Base-by-base conservation (phyloP, 208 protist species). In the Angomonas deanei region DNA sequence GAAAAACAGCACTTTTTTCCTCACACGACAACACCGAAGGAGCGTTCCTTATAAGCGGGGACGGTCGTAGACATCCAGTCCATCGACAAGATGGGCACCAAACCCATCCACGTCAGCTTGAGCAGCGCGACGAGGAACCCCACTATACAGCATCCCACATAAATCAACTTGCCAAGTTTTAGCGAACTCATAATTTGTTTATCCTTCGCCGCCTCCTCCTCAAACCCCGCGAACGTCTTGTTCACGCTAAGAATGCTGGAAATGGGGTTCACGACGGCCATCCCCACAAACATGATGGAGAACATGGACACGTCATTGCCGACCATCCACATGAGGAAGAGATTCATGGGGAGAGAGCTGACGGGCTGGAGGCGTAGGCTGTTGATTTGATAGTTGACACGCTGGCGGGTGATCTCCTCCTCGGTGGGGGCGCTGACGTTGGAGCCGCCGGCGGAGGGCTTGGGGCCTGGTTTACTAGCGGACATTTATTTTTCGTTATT, bases 251-350 rank as follows among this genome's bases (percentile, higher is more conserved):
- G 52, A n/a, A 94, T 86, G 26, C 60, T 69, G 64, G 84, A 75
- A 31, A 94, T 59, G 11, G 88, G 88, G 67, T 76, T 88, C 15
- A 86, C 73, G 50, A 94, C 80, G 2, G 88, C 88, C 84, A 91
- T 92, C 60, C 88, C 84, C 26, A 92, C 80, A 70, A 94, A 92
- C 82, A 94, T 92, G 67, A 94, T 94, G 46, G 88, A 88, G 66
- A 92, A 94, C 36, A 94, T 90, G 63, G 80, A 87, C 13, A 94
- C 79, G 8, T 91, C 83, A 60, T 94, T 94, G 52, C 88, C 88
- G 1, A 89, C 82, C 88, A 94, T 94, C 77, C 79, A 94, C 84
- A 94, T 87, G 76, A 92, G 83, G 67, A 94, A 88, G 10, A 65
- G 30, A 10, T 76, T 94, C 88, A 94, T 94, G 17, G 88, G 88